Base-by-base conservation (phyloP, 805 yeast genomes). In the Blastobotrys parvus region DNA sequence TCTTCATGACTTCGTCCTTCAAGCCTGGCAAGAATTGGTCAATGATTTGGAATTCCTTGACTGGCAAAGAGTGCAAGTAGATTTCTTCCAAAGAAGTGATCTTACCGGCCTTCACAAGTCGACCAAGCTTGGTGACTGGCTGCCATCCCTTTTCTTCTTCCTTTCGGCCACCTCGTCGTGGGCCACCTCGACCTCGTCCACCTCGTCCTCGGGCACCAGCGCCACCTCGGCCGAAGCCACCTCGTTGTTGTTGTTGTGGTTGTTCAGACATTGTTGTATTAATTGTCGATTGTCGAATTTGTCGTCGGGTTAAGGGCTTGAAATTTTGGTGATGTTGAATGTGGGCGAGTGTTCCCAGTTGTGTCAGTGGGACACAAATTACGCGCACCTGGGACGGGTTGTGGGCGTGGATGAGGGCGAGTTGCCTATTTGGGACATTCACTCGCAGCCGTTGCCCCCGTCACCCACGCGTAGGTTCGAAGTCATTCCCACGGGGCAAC, bases 41-140 rank as follows among this genome's bases (percentile, higher is more conserved):
- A 65, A 92, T 84, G 79, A 92, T 85, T 80, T 92, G 97, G 85
- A 74, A 89, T 79, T 92, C 98, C 89, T 92, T 92, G 73, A 92
- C 92, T 70, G 98, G 97, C 67, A 92, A 80, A 67, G 98, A 82
- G 89, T 92, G 97, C 69, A 90, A 78, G 92, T 88, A 92, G 78
- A 92, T 86, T 79, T 92, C 95, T 79, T 92, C 98, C 64, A 92
- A 76, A 66, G 94, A 74, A 69, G 89, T 72, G 75, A 92, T 79
- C 83, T 92, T 90, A 73, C 95, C 95, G 66, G 97, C 95, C 79
- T 88, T 87, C 61, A 92, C 98, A 68, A 92, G 82, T 83, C 98
- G 90, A 76, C 98, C 98, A 70, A 92, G 85, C 82, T 92, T 92
- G 92, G 98, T 92, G 70, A 92, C 97, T 77, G 98, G 98, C 65